phyloP scores from a whole-genome alignment of 2,329 filamentous ascomycete species.

The Lachnellula subtilissima region DNA sequence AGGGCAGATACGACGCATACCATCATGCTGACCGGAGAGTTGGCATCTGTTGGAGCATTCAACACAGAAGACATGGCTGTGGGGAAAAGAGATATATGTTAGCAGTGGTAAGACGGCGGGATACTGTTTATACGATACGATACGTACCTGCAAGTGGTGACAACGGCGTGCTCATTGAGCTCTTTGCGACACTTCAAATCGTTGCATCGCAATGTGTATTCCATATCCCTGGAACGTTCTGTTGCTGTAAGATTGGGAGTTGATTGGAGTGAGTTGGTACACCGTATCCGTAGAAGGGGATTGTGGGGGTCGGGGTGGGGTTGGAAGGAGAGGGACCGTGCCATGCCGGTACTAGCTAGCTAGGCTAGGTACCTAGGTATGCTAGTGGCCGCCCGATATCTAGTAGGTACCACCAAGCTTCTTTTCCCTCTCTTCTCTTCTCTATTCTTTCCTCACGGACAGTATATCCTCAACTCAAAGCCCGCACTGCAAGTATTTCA shows the following conservation, averaged over 20 bases:
- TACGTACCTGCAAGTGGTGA: conserved; percentile 80
- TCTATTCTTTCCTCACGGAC: too few species aligned
- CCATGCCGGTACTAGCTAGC: too few species aligned
- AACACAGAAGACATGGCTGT: conserved; percentile 79
- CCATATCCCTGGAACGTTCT: conserved; percentile 42
- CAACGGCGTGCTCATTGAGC: conserved; percentile 67
- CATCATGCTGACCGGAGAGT: conserved; percentile 48
- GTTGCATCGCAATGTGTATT: conserved; percentile 74
- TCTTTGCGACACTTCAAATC: conserved; percentile 67
- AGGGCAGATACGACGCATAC: conserved; percentile 59
- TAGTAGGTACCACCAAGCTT: too few species aligned
- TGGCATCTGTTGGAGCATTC: conserved; percentile 64
- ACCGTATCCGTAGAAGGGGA: too few species aligned
- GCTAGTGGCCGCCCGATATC: too few species aligned
- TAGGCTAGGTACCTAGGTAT: too few species aligned
- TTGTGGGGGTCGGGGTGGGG: too few species aligned
- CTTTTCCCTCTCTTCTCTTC: too few species aligned
- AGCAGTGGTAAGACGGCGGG: conserved; percentile 3
- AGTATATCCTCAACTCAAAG: too few species aligned
- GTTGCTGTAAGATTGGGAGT: too few species aligned
- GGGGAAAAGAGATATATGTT: conserved; percentile 3
- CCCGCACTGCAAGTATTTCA: too few species aligned
- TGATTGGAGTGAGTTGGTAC: background rate
- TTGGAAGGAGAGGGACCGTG: too few species aligned
- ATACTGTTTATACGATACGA: background rate